phyloP scores from a whole-genome alignment of 805 yeast species.

The Schwanniomyces pseudopolymorphus region DNA sequence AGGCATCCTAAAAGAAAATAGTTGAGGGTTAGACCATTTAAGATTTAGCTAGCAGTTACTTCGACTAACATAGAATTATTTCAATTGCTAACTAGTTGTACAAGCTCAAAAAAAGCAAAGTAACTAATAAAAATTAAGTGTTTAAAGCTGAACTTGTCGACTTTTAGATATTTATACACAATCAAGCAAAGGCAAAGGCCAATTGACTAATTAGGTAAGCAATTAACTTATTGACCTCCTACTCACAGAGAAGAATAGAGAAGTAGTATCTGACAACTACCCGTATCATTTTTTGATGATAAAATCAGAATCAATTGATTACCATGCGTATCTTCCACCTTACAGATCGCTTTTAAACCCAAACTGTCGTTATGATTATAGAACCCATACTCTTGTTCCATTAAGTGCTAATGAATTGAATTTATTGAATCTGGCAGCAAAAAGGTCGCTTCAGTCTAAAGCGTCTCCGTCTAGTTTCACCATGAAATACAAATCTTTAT shows the following conservation, averaged over 20 bases:
- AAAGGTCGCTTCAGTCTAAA: slow-evolving; percentile 3
- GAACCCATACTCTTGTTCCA: slow-evolving; percentile 43
- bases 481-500: slow-evolving; percentile 49
- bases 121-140: no score
- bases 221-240: not conserved
- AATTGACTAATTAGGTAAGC: no score
- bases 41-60: no score
- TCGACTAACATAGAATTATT: no score
- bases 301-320: slow-evolving; percentile 15
- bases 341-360: slow-evolving; percentile 55
- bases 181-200: no score
- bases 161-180: no score
- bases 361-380: slow-evolving; percentile 49
- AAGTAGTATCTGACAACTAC: not conserved
- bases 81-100: no score
- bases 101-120: no score
- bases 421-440: slow-evolving; percentile 7
- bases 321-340: slow-evolving; percentile 44
- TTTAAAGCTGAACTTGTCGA: no score
- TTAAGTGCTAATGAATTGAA: slow-evolving; percentile 33
- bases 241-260: not conserved
- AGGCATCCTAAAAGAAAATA: no score
- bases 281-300: slow-evolving; percentile 4
- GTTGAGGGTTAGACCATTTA: no score
- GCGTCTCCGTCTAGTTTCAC: slow-evolving; percentile 19